Evolutionary conservation across 257 asterid genomes (phyloP).

Genomic region (Solanum pennellii): DNA sequence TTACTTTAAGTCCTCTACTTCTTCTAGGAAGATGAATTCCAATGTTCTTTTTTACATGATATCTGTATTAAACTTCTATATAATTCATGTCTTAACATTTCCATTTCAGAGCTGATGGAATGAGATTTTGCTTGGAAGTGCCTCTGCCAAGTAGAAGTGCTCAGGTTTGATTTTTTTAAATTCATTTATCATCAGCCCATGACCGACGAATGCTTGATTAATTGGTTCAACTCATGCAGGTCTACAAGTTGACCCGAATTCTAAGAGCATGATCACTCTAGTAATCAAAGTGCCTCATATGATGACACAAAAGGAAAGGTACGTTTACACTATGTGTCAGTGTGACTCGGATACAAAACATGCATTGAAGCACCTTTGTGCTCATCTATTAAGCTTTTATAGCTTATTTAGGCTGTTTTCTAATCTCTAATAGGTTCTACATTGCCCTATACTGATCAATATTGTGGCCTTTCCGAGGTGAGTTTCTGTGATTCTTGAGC

Average conservation of each 20-base stretch:
- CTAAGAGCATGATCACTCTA: constrained; percentile 28
- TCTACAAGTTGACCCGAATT: constrained; percentile 55
- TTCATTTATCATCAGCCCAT: neutral
- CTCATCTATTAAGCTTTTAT: neutral
- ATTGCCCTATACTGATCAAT: neutral
- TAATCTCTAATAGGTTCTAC: neutral
- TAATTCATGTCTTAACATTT: neutral
- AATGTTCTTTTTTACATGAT: neutral
- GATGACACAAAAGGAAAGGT: neutral
- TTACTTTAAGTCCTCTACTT: neutral
- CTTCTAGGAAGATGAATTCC: neutral
- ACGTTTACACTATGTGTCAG: neutral
- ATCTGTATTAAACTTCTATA: neutral
- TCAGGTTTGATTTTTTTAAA: constrained; percentile 41
- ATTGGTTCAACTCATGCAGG: constrained; percentile 22
- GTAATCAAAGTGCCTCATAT: neutral
- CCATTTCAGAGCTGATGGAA: constrained; percentile 61
- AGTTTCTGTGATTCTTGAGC: neutral
- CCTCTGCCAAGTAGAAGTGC: constrained; percentile 84
- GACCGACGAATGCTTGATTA: neutral
- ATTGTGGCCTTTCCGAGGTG: neutral
- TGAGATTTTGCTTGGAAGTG: constrained; percentile 65
- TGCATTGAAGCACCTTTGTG: neutral
- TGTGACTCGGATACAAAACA: neutral
- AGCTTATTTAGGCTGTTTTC: neutral